These are phyloP conservation scores for Alloteropsis semialata DNA, from an alignment of 176 grass and related monocot genomes.

Conservation along the genomic window DNA sequence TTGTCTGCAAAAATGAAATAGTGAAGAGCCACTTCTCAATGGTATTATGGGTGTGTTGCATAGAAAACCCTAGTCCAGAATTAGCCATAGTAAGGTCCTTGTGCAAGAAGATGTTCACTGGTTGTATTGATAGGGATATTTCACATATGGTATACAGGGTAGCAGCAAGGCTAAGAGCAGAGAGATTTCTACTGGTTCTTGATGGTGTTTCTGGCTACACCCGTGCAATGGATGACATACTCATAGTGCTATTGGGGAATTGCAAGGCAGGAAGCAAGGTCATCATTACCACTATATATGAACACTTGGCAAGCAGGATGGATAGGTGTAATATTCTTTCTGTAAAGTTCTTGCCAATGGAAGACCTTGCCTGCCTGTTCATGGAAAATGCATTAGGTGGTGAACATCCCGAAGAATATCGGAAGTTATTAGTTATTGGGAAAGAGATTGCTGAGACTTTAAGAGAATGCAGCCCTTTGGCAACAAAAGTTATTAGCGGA, in stretches of 20 bases:
- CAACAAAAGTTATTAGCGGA: neutral
- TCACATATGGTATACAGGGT: neutral
- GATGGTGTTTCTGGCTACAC: neutral
- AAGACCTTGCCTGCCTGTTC: neutral
- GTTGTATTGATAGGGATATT: neutral
- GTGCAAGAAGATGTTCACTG: neutral
- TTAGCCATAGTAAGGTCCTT: neutral
- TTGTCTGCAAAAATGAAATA: neutral
- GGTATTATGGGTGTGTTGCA: neutral
- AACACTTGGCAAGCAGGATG: slow-evolving; percentile 1
- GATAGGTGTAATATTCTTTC: neutral
- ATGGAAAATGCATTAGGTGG: slow-evolving; percentile 1
- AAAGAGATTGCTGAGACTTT: neutral
- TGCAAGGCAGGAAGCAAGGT: slow-evolving; percentile 6
- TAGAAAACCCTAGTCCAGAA: neutral
- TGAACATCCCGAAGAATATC: slow-evolving; percentile 1
- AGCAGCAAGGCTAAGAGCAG: neutral
- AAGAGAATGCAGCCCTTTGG: neutral
- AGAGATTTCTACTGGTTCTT: neutral
- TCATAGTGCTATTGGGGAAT: neutral
- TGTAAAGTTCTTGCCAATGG: neutral
- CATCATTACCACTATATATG: neutral
- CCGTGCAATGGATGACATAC: neutral
- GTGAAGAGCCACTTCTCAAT: neutral
- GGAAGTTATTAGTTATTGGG: neutral